These are phyloP conservation scores for Passalora sequoiae DNA, from an alignment of 2,329 filamentous ascomycete species.

Conservation along the genomic window DNA sequence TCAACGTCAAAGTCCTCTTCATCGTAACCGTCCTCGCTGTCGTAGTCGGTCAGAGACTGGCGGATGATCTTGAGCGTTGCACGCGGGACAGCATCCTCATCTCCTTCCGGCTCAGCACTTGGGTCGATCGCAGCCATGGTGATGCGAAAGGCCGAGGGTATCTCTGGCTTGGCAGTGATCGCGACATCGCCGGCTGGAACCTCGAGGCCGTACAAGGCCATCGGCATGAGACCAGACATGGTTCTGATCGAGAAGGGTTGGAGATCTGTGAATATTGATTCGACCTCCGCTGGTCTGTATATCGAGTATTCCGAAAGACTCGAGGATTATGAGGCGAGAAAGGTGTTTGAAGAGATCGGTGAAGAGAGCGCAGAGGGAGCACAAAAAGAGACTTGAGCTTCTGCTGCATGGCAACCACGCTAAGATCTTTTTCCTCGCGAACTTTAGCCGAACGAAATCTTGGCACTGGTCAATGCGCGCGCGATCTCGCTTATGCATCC, in stretches of 20 bases:
- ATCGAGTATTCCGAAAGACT: not conserved
- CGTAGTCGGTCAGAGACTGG: constrained; percentile 57
- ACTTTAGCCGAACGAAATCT: not conserved
- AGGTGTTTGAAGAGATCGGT: not conserved
- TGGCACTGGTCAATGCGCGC: too few species aligned
- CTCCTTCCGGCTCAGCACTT: constrained; percentile 55
- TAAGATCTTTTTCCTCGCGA: not conserved
- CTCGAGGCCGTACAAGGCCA: constrained; percentile 87
- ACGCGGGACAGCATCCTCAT: constrained; percentile 53
- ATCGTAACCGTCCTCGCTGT: constrained; percentile 63
- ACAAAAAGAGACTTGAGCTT: not conserved
- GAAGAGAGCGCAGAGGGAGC: not conserved
- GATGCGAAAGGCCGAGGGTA: constrained; percentile 86
- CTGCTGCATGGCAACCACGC: not conserved
- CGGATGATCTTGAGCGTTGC: constrained; percentile 91
- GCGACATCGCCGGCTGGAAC: constrained; percentile 80
- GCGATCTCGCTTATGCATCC: too few species aligned
- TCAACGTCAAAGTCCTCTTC: constrained; percentile 50
- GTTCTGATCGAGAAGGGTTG: constrained; percentile 8
- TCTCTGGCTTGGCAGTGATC: constrained; percentile 71
- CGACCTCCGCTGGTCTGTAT: constrained; percentile 19
- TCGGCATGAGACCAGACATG: constrained; percentile 38
- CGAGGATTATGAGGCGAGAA: not conserved
- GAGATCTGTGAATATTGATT: constrained; percentile 3
- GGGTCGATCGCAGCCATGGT: constrained; percentile 99